Percentiles rank a stretch among this genome's conserved stretches.
phyloP scores from a whole-genome alignment of 169 alveolate genomes.

The Plasmodium berghei region DNA sequence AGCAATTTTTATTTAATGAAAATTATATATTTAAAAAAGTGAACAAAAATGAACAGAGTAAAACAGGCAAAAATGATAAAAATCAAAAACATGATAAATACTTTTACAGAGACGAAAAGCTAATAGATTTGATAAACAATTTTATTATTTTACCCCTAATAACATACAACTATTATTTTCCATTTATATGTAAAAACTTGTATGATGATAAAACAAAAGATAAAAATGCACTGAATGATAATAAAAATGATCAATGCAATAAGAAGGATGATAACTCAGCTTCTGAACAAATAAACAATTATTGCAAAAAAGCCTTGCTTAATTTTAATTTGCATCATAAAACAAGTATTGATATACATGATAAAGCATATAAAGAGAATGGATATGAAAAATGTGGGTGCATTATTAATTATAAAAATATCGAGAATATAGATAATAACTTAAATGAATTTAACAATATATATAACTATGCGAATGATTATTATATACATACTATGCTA shows the following conservation, averaged over 20 bases:
- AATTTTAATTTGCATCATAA: conserved; percentile 42
- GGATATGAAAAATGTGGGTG: conserved; percentile 76
- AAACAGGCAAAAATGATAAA: conserved; percentile 25
- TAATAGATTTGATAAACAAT: conserved; percentile 68
- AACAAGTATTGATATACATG: conserved; percentile 31
- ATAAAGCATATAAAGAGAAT: conserved; percentile 4
- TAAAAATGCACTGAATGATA: neutral
- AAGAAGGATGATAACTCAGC: neutral
- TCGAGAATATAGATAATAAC: conserved; percentile 42
- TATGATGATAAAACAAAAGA: neutral
- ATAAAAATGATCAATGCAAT: neutral
- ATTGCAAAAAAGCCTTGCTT: conserved; percentile 64
- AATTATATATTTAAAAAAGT: conserved; percentile 66
- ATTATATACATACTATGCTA: conserved; percentile 71
- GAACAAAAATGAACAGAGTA: conserved; percentile 18
- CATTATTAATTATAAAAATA: conserved; percentile 65
- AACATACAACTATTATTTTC: conserved; percentile 74
- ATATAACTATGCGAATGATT: conserved; percentile 73
- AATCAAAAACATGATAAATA: conserved; percentile 40
- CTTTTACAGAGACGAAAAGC: conserved; percentile 72
- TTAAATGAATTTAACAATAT: conserved; percentile 39
- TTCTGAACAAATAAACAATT: conserved; percentile 15
- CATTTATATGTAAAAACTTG: conserved; percentile 69
- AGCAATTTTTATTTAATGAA: conserved; percentile 75
- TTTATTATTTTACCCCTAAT: conserved; percentile 73